Conservation (phyloP, 768 basidiomycete species). For the Gyrodon lividus region DNA sequence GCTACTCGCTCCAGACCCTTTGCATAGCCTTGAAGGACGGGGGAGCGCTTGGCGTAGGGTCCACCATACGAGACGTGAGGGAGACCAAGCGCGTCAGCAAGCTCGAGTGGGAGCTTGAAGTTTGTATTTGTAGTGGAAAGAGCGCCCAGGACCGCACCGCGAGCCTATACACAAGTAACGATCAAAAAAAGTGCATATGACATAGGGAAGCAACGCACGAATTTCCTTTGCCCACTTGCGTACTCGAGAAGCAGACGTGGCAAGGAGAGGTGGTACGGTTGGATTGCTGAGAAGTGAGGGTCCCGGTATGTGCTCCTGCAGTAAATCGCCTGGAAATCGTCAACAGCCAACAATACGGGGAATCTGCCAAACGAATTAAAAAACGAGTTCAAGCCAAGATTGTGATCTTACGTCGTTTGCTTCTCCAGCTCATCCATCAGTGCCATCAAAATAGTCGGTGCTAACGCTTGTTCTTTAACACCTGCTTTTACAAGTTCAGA, state of each 20-base stretch:
- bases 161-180: slow-evolving; percentile 43
- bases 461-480: slow-evolving; percentile 46
- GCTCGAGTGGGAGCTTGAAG: slow-evolving; percentile 59
- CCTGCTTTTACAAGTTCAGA: slow-evolving; percentile 58
- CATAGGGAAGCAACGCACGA: slow-evolving; percentile 50
- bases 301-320: slow-evolving; percentile 66
- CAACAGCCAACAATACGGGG: slow-evolving; percentile 81
- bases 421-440: slow-evolving; percentile 59
- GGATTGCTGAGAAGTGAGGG: slow-evolving; percentile 65
- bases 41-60: slow-evolving; percentile 56
- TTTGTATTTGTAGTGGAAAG: slow-evolving; percentile 59
- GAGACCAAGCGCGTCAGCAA: slow-evolving; percentile 59
- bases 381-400: neutral
- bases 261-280: slow-evolving; percentile 75
- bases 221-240: slow-evolving; percentile 55
- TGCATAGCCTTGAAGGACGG: slow-evolving; percentile 51
- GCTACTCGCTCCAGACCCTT: slow-evolving; percentile 49
- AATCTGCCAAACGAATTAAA: slow-evolving; percentile 39
- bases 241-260: no score
- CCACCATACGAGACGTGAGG: slow-evolving; percentile 42
- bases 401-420: slow-evolving; percentile 57
- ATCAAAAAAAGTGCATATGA: neutral
- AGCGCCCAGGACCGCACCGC: slow-evolving; percentile 75
- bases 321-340: slow-evolving; percentile 86
- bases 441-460: slow-evolving; percentile 56